Evolutionary conservation across 2,329 filamentous ascomycete species (phyloP), one percentile per base, ranked within the genome.

Genomic region (Emydomyces testavorans): DNA sequence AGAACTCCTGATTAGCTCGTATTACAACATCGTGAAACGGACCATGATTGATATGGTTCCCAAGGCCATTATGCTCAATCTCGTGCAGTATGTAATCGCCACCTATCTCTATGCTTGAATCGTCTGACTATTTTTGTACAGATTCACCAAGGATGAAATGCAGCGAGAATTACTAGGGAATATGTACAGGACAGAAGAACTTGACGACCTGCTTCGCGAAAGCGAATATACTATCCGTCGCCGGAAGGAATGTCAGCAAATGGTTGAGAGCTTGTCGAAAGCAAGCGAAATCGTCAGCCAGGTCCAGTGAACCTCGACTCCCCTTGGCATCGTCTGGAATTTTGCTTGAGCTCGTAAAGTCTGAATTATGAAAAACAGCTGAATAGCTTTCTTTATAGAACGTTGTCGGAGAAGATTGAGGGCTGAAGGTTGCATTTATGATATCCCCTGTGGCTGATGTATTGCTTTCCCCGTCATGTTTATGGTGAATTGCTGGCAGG

Each of bases 31-130:
- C 63, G 89, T 95, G 56, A 87, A 88, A 73, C 78, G 92, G 57
- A 98, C 93, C 52, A 93, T 98, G 88, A 95, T 96, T 56, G 92
- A 98, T 63, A 98, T 98, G 92, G 92, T 98, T 4, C 92, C 92
- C 57, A 98, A 98, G 72, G 92, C 92, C 34, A 93, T 98, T 64
- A 98, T 98, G 92, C 77, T 96, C 57, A 95, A 78, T 58, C 83
- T 98, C 38, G 92, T 98, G 44, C 82, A 90, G 84, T 94, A 80
- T 65, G 87, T 81, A 16, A 13, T 34, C 34, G 24, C 28, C 11
- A 34, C 13, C 16, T 15, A 29, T 40, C 10, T 11, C 11, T 52
- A 6, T 15, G 13, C 34, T 43, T 29, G 8, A 23, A 35, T 16
- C 18, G 28, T 51, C 50, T 41, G 28, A 52, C 34, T 11, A 8